A percentile compares a stretch with the other conserved stretches of the same genome.
Conservation (phyloP, 495 filamentous ascomycete species). For the Pyronema domesticum region DNA sequence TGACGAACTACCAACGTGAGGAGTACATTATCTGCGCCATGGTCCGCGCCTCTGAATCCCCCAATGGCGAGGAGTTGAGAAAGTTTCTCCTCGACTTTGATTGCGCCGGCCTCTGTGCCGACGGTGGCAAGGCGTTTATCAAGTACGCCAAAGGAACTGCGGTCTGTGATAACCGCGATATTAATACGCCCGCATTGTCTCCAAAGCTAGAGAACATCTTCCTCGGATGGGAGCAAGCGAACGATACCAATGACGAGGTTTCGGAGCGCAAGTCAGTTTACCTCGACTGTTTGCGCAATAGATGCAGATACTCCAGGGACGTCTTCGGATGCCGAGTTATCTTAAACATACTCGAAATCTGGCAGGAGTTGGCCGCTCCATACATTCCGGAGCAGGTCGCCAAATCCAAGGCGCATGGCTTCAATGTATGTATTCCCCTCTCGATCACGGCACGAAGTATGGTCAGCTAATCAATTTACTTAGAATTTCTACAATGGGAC, state of each 20-base stretch:
- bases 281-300: neutral
- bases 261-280: neutral
- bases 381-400: neutral
- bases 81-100: slow-evolving; percentile 5
- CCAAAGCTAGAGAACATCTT: neutral
- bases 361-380: neutral
- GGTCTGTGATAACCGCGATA: neutral
- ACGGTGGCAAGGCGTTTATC: slow-evolving; percentile 2
- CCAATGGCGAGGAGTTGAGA: neutral
- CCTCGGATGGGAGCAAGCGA: neutral
- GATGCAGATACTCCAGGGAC: neutral
- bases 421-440: neutral
- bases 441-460: neutral
- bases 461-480: neutral
- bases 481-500: neutral
- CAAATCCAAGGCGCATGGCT: neutral
- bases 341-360: neutral
- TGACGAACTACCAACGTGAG: slow-evolving; percentile 3
- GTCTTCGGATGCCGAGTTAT: neutral
- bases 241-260: neutral
- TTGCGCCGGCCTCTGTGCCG: neutral
- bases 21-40: slow-evolving; percentile 1
- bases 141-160: neutral
- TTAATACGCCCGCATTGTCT: neutral
- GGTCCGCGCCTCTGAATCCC: neutral